phyloP scores from a whole-genome alignment of 805 yeast species.

The Yueomyces sinensis region DNA sequence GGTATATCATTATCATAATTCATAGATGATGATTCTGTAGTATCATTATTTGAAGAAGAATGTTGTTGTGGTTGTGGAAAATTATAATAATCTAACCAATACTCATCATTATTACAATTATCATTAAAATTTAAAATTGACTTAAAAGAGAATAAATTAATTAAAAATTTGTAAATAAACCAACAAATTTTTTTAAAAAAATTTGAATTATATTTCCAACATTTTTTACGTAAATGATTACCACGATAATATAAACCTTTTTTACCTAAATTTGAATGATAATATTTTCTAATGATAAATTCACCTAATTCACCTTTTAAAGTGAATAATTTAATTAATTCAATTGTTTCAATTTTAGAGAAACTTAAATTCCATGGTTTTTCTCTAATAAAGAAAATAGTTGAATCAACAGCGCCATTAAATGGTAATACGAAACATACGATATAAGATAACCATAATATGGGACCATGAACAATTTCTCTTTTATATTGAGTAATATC shows the following conservation, averaged over 20 bases:
- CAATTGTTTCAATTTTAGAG: conserved; percentile 12
- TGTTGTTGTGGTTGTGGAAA: not conserved
- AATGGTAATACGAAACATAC: conserved; percentile 73
- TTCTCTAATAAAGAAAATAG: conserved; percentile 67
- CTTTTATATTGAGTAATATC: conserved; percentile 44
- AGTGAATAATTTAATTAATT: conserved; percentile 11
- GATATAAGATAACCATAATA: conserved; percentile 49
- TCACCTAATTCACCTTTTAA: conserved; percentile 17
- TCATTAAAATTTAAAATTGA: conserved; percentile 11
- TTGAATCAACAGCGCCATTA: conserved; percentile 63
- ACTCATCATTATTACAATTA: conserved; percentile 15
- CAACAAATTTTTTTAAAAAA: conserved; percentile 14
- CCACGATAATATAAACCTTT: conserved; percentile 24
- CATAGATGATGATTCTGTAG: conserved; percentile 4
- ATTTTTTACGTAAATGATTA: conserved; percentile 10
- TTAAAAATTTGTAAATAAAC: conserved; percentile 13
- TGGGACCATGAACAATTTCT: conserved; percentile 35
- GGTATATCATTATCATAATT: not conserved
- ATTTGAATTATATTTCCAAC: conserved; percentile 19
- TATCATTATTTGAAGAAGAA: conserved; percentile 6
- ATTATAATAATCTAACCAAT: conserved; percentile 12
- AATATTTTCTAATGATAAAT: conserved; percentile 11
- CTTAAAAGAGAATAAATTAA: conserved; percentile 6
- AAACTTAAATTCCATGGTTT: conserved; percentile 55
- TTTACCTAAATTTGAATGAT: conserved; percentile 14